Evolutionary conservation across 768 basidiomycete species (phyloP), one percentile per base, ranked within the genome.

Genomic region (Auricularia cornea): DNA sequence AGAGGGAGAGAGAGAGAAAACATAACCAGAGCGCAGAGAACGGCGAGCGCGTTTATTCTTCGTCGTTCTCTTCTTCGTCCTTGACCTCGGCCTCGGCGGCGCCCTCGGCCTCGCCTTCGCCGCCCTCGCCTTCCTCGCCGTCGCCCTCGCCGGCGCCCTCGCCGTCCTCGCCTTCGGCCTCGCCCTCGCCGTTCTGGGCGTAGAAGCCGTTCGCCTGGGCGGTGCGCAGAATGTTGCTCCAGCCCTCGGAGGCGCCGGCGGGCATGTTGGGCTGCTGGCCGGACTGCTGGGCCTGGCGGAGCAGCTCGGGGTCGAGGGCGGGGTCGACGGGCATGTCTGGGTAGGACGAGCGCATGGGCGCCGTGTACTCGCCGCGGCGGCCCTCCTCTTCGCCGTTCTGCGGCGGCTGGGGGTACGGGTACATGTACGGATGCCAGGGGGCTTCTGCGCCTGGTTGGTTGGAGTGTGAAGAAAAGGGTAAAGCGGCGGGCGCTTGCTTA

Each of bases 31-130:
- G 35, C 16, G 35, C 35, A 38, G 8, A 38, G 35, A 38, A 38
- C 35, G 35, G 35, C 35, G 35, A 14, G 16, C n/a, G n/a, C 35
- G 35, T 38, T 38, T 38, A 38, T 38, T 38, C 35, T 14, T 38
- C 60, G 68, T 66, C 32, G 31, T 60, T 40, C 51, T 62, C 62
- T 67, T 67, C 59, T 70, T 67, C 44, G 62, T 54, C 40, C 57
- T 63, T 44, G 30, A 54, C 56, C 52, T 62, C 62, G 26, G 20
- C 44, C 12, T 48, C 44, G 44, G 11, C 44, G 16, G 16, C 44
- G 6, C 44, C 38, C 8, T 18, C 38, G 8, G 8, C 20, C 44
- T 48, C 44, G 16, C 44, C 62, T n/a, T 59, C 59, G 57, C 59
- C 62, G 4, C 38, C 62, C 23, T 59, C 62, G 32, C 38, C 33